Base-by-base conservation (phyloP, 2,329 filamentous ascomycete species). In the Hypoxylon sp. region DNA sequence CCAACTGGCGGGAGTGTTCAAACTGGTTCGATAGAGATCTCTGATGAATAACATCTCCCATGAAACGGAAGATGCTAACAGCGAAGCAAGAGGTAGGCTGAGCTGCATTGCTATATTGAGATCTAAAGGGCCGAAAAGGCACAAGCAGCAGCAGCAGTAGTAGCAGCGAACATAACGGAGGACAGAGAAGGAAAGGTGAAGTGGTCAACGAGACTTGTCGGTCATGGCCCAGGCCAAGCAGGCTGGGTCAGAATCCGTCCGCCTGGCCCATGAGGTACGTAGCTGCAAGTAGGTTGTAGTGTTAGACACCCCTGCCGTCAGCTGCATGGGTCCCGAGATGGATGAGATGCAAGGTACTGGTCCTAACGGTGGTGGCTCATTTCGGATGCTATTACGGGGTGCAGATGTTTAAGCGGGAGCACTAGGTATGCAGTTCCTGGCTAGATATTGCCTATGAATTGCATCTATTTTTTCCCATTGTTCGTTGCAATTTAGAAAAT, bases 91-190 rank as follows among this genome's bases (percentile, higher is more conserved):
- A 65, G 56, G 63, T 55, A 62, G 64, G 65, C 65, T 68, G 65
- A 66, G 67, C 67, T 65, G 63, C 70, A 71, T 70, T 73, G 69
- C 71, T 72, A 73, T 71, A 73, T 72, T 71, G 63, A 73, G 70
- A 69, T 63, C 57, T 59, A 60, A 57, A 63, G 57, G 63, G 59
- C 60, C 61, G 61, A 66, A 61, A 59, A 51, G 62, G 54, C 61
- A 63, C 61, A 58, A 61, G 58, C 56, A 63, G 54, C 58, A 25
- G 21, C 6, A 25, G 9, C 21, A 25, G 9, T 9, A 47, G 16
- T 51, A 29, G n/a, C n/a, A 47, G 21, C 41, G 42, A 43, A 36
- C 37, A 42, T 48, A 45, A 47, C 51, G 49, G 61, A 63, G 63
- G 62, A 64, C 51, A 63, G 52, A 55, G 46, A 48, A 56, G 46